These are phyloP conservation scores for Diaporthe helianthi DNA, from an alignment of 2,329 filamentous ascomycete genomes.

Conservation along the genomic window DNA sequence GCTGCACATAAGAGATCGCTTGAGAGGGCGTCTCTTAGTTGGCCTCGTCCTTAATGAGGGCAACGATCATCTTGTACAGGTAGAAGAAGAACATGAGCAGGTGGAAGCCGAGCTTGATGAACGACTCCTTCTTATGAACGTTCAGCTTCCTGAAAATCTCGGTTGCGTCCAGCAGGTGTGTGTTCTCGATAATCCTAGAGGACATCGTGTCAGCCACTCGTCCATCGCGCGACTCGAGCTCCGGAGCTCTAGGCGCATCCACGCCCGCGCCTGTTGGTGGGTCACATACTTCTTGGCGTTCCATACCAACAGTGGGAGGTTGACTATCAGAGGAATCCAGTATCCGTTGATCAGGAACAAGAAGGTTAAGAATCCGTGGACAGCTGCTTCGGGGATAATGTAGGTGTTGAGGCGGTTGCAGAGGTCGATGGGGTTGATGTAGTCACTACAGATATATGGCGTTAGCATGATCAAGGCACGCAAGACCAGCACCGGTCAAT, in stretches of 20 bases:
- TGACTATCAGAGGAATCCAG: conserved; percentile 92
- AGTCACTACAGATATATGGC: conserved; percentile 71
- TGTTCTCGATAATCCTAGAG: conserved; percentile 90
- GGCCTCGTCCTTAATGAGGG: conserved; percentile 93
- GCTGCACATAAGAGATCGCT: conserved; percentile 7
- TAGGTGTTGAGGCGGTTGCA: conserved; percentile 99
- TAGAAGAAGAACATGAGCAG: conserved; percentile 99
- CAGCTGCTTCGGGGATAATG: conserved; percentile 97
- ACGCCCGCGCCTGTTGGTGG: not conserved
- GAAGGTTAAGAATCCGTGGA: conserved; percentile 94
- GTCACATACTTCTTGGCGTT: conserved; percentile 93
- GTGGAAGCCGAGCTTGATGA: conserved; percentile 98
- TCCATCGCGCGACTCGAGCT: not conserved
- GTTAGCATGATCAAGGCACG: conserved; percentile 12
- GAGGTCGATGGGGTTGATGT: conserved; percentile 99
- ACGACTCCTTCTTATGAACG: conserved; percentile 99
- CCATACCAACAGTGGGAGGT: conserved; percentile 89
- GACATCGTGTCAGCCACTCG: not conserved
- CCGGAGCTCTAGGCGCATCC: not conserved
- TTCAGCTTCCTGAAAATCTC: conserved; percentile 99
- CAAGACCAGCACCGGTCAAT: not conserved
- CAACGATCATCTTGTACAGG: conserved; percentile 98
- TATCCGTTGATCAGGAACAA: conserved; percentile 98
- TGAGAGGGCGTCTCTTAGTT: conserved; percentile 62
- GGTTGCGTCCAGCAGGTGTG: conserved; percentile 94